Percentiles rank a stretch among this genome's conserved stretches.
These are phyloP conservation scores for Arthroderma uncinatum DNA, from an alignment of 2,329 filamentous ascomycete species.

Conservation along the genomic window DNA sequence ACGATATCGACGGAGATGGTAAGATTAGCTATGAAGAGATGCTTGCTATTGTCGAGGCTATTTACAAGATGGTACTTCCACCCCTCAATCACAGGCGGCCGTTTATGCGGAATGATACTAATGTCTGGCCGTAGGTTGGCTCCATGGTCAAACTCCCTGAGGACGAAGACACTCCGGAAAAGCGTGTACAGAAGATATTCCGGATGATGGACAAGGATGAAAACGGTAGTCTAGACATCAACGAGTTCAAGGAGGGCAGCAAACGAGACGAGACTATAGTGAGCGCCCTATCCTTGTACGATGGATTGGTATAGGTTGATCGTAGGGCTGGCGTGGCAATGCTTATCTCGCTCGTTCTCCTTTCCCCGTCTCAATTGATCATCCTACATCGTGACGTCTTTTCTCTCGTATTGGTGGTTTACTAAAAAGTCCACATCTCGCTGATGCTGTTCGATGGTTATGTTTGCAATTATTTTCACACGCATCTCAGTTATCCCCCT, in stretches of 20 bases:
- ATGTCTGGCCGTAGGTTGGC: slow-evolving; percentile 55
- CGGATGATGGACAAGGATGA: slow-evolving; percentile 99
- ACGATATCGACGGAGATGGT: slow-evolving; percentile 97
- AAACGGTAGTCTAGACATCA: slow-evolving; percentile 91
- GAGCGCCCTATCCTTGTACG: slow-evolving; percentile 88
- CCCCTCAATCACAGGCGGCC: too few relatives aligned
- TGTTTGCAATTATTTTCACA: background rate
- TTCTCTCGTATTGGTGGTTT: background rate
- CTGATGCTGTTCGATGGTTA: background rate
- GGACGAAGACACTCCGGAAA: slow-evolving; percentile 97
- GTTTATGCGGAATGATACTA: background rate
- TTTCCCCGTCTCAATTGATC: background rate
- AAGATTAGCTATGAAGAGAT: slow-evolving; percentile 99
- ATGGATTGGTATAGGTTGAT: slow-evolving; percentile 65
- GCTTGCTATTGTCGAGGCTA: slow-evolving; percentile 95
- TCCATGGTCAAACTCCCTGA: slow-evolving; percentile 98
- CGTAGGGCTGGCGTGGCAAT: background rate
- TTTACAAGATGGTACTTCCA: slow-evolving; percentile 97
- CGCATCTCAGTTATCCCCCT: background rate
- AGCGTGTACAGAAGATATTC: slow-evolving; percentile 96
- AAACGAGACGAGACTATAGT: slow-evolving; percentile 99
- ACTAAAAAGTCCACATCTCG: background rate
- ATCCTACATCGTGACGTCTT: background rate
- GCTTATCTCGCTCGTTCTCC: background rate
- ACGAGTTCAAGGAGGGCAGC: slow-evolving; percentile 98